A percentile compares a stretch with the other conserved stretches of the same genome.
Evolutionary conservation across 768 basidiomycete species (phyloP).

Genomic region (Boletus sp.): DNA sequence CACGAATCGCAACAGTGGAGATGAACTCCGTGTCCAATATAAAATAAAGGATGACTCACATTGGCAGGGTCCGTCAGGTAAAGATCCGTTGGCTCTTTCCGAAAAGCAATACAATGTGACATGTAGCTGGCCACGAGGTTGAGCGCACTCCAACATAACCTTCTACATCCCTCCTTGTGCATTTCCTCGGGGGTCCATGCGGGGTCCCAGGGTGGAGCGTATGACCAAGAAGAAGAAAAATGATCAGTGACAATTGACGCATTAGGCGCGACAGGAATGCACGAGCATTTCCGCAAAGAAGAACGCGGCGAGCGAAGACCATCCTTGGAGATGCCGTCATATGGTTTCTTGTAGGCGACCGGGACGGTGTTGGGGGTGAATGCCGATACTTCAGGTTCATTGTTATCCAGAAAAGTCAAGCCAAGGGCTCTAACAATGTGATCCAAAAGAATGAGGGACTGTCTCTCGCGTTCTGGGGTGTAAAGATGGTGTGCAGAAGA

Average conservation of each 20-base stretch:
- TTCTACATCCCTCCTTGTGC: constrained; percentile 66
- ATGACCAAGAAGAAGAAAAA: constrained; percentile 43
- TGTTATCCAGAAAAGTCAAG: constrained; percentile 55
- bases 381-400: constrained; percentile 49
- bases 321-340: constrained; percentile 27
- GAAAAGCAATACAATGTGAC: constrained; percentile 64
- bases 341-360: constrained; percentile 36
- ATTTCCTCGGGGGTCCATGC: constrained; percentile 53
- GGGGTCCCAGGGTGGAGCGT: constrained; percentile 59
- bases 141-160: constrained; percentile 74
- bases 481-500: constrained; percentile 69
- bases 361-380: constrained; percentile 55
- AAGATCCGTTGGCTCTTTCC: constrained; percentile 53
- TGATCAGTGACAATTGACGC: constrained; percentile 33
- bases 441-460: constrained; percentile 58
- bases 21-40: constrained; percentile 1
- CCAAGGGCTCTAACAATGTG: constrained; percentile 54
- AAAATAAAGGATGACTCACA: constrained; percentile 39
- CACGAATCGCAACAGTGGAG: constrained; percentile 7
- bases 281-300: constrained; percentile 42
- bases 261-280: constrained; percentile 39
- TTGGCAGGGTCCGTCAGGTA: constrained; percentile 63
- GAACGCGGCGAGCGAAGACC: constrained; percentile 26
- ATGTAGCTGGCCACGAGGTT: constrained; percentile 65
- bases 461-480: constrained; percentile 49